These are phyloP conservation scores for Saccharomycopsis microspora DNA, from an alignment of 805 yeast species.

Conservation along the genomic window DNA sequence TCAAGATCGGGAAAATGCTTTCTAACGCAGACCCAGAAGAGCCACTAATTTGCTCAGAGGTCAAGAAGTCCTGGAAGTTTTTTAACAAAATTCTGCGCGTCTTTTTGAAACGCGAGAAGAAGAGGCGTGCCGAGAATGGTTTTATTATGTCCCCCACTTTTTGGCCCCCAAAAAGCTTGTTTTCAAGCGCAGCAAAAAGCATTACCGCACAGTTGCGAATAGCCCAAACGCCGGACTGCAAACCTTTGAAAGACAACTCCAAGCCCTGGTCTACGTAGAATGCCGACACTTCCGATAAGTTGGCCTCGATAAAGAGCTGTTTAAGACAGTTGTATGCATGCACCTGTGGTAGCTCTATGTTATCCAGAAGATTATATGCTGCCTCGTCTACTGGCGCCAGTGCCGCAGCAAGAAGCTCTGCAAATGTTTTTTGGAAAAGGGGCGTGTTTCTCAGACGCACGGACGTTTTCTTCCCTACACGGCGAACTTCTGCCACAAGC, in stretches of 20 bases:
- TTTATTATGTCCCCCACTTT: constrained; percentile 28
- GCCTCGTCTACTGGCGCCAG: constrained; percentile 32
- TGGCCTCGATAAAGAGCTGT: constrained; percentile 61
- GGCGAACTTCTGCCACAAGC: constrained; percentile 35
- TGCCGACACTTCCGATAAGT: constrained; percentile 42
- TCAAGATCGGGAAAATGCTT: constrained; percentile 62
- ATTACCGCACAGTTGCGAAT: constrained; percentile 86
- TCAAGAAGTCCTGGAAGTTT: constrained; percentile 26
- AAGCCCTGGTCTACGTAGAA: constrained; percentile 47
- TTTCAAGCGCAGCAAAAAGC: constrained; percentile 80
- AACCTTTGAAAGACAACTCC: constrained; percentile 46
- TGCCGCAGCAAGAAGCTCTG: constrained; percentile 42
- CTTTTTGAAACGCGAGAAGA: constrained; percentile 55
- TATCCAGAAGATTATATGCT: constrained; percentile 31
- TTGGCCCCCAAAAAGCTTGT: constrained; percentile 54
- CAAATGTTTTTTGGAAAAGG: constrained; percentile 39
- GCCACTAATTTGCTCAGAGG: background rate
- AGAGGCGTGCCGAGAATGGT: constrained; percentile 42
- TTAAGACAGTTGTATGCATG: constrained; percentile 85
- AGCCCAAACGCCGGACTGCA: constrained; percentile 68
- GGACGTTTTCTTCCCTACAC: background rate
- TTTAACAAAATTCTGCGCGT: constrained; percentile 38
- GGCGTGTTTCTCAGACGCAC: constrained; percentile 22
- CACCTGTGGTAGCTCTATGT: constrained; percentile 77
- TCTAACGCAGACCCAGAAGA: constrained; percentile 30